Evolutionary conservation across 345 rosid species (phyloP), one percentile per base, ranked within the genome.

Genomic region (Murraya paniculata): DNA sequence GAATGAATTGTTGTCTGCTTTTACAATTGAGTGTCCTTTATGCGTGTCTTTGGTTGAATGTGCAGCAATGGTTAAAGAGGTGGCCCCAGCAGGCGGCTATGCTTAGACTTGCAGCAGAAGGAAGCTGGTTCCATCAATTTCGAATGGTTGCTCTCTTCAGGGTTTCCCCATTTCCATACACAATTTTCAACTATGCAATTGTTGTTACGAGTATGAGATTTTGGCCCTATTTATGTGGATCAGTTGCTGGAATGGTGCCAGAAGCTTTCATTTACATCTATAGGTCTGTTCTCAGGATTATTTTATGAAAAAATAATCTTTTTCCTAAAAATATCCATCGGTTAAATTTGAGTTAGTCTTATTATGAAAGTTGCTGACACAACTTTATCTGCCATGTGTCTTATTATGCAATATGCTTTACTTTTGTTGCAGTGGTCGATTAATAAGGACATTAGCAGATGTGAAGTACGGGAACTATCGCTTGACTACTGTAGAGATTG

Each of bases 111-210:
- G 98, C 99, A 24, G 99, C 84, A 22, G 97, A 92, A 87, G 99
- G 99, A 74, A 94, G 88, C 88, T 91, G 95, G 98, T 87, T 92
- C 81, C 95, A 94, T 85, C 99, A 96, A 81, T 96, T 96, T 77
- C 86, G 84, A 82, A 93, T 96, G 53, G 98, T 96, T 76, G 97
- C 98, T 2, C 83, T 96, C 80, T 96, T 96, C 79, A 81, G 99
- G 81, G 80, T 96, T 80, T 96, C 99, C 1, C 99, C 99, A 21
- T 96, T 96, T 85, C 99, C 99, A 2, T 96, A 96, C 92, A 96
- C 98, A 33, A 87, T 96, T 68, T 96, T 96, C 88, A 95, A 93
- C 87, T 95, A 95, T 80, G 99, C 97, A 35, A 86, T 93, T 27
- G 98, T 90, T 41, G 91, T 91, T 45, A 93, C 99, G 41, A 90